phyloP scores from a whole-genome alignment of 345 rosid species.

The Lepidium aucheri region DNA sequence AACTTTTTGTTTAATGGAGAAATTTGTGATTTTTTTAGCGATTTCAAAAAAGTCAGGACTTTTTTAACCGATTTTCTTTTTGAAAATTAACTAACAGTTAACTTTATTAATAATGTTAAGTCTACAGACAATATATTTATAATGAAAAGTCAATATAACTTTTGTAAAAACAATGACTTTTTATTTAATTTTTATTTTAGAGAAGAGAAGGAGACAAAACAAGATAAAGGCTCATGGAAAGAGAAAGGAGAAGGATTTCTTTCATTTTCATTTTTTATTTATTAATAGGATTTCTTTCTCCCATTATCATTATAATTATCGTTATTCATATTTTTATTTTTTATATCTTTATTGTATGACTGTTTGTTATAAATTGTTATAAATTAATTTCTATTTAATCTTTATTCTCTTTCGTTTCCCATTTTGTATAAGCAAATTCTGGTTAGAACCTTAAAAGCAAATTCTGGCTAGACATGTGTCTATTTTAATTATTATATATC shows the following conservation, averaged over 20 bases:
- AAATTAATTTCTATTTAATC: constrained; percentile 4
- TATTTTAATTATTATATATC: no score
- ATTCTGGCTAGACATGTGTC: not conserved
- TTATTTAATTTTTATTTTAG: not conserved
- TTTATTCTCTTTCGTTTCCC: not conserved
- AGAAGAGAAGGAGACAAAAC: constrained; percentile 11
- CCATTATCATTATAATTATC: constrained; percentile 19
- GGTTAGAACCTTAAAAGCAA: not conserved
- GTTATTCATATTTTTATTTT: constrained; percentile 4
- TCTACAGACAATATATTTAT: no score
- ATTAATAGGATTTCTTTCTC: constrained; percentile 22
- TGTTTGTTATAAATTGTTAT: constrained; percentile 15
- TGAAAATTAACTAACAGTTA: no score
- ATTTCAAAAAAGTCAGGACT: no score
- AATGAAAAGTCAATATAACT: no score
- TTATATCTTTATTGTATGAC: constrained; percentile 5
- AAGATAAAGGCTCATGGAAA: constrained; percentile 15
- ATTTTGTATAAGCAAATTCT: not conserved
- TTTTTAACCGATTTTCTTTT: no score
- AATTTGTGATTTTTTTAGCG: no score
- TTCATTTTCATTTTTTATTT: constrained; percentile 7
- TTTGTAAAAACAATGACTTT: no score
- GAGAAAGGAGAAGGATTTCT: not conserved
- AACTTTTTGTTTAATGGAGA: no score
- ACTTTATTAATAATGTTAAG: no score